A percentile compares a stretch with the other conserved stretches of the same genome.
Conservation (phyloP, 176 grass and related monocot genomes). For the Zizania latifolia region DNA sequence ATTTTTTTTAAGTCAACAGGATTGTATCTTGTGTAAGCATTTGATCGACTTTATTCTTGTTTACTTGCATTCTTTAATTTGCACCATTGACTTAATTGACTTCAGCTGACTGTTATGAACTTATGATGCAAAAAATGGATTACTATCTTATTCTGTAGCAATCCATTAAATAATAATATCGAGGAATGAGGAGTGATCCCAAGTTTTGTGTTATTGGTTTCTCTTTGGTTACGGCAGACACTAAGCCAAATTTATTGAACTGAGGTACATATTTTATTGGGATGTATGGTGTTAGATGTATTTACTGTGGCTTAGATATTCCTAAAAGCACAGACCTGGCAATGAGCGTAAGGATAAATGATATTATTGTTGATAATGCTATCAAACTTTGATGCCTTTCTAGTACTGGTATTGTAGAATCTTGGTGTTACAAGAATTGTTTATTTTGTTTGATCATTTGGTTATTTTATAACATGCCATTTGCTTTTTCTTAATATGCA, state of each 20-base stretch:
- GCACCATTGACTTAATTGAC: background rate
- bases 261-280: background rate
- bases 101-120: constrained; percentile 4
- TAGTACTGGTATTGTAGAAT: background rate
- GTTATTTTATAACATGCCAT: background rate
- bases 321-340: background rate
- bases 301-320: constrained; percentile 2
- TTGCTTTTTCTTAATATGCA: constrained; percentile 7
- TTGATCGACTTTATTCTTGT: background rate
- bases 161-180: constrained; percentile 11
- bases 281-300: background rate
- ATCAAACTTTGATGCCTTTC: background rate
- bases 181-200: background rate
- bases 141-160: background rate
- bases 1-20: background rate
- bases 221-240: background rate
- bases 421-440: background rate
- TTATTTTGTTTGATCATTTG: constrained; percentile 20
- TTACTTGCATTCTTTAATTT: constrained; percentile 11
- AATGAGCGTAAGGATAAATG: constrained; percentile 7
- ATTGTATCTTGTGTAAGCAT: constrained; percentile 3
- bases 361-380: constrained; percentile 12
- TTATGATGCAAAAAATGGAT: background rate
- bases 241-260: constrained; percentile 3
- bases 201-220: constrained; percentile 1